phyloP scores from a whole-genome alignment of 148 eudicot species.

The Heliamphora exappendiculata region DNA sequence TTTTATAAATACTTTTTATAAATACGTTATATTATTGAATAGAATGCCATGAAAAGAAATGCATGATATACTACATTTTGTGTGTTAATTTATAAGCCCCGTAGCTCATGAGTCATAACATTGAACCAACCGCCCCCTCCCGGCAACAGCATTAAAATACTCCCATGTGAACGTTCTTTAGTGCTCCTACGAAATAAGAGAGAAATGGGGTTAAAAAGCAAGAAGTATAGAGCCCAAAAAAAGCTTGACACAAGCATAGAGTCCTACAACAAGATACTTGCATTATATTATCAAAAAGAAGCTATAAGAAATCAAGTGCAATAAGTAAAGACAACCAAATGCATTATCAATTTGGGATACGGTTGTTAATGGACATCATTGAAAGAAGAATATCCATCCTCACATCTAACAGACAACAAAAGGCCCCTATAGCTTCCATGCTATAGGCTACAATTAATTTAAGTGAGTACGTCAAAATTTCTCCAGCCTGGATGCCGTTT shows the following conservation, averaged over 20 bases:
- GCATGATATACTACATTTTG: no score
- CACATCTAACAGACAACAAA: constrained; percentile 10
- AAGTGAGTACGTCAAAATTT: constrained; percentile 21
- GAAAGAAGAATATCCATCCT: not conserved
- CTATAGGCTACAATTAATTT: constrained; percentile 10
- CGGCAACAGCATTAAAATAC: no score
- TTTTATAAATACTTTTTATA: no score
- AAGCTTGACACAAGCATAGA: not conserved
- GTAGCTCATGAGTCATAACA: no score
- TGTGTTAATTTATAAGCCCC: no score
- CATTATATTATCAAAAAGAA: not conserved
- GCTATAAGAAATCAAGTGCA: not conserved
- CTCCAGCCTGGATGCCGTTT: constrained; percentile 7
- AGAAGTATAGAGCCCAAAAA: no score
- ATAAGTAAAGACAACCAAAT: not conserved
- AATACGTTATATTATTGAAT: no score
- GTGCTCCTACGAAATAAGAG: no score
- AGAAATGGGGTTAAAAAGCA: no score
- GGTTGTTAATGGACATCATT: constrained; percentile 3
- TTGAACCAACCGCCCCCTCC: no score
- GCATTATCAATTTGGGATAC: not conserved
- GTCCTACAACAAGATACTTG: not conserved
- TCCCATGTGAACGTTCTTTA: no score
- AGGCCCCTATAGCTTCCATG: constrained; percentile 8
- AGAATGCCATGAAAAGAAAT: no score